Conservation (phyloP, 495 filamentous ascomycete species). For the Glonium stellatum region DNA sequence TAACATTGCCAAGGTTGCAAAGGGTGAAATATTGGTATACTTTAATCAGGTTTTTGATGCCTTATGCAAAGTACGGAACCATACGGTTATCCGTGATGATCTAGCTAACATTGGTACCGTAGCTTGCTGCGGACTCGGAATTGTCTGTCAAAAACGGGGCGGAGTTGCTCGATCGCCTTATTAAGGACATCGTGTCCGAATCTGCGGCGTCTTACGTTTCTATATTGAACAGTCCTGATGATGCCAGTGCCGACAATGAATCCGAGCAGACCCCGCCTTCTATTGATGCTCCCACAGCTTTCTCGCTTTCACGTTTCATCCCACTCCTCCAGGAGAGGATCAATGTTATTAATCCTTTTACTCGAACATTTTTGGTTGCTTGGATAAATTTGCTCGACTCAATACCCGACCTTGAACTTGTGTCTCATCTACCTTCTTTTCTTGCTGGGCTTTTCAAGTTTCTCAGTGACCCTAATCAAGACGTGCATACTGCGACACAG, state of each 20-base stretch:
- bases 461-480: conserved; percentile 80
- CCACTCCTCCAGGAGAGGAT: conserved; percentile 90
- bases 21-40: conserved; percentile 91
- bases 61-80: conserved; percentile 71
- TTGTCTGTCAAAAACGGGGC: conserved; percentile 98
- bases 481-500: conserved; percentile 90
- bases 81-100: not conserved
- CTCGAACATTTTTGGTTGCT: conserved; percentile 86
- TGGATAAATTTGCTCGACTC: conserved; percentile 96
- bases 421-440: conserved; percentile 86
- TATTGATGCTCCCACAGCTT: conserved; percentile 69
- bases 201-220: conserved; percentile 94
- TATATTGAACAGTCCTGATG: conserved; percentile 56
- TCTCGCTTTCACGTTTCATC: conserved; percentile 86
- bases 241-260: conserved; percentile 45
- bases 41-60: conserved; percentile 99
- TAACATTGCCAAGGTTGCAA: conserved; percentile 98
- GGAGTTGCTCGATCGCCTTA: conserved; percentile 87
- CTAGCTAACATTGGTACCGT: not conserved
- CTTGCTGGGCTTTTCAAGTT: conserved; percentile 86
- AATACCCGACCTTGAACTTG: conserved; percentile 93
- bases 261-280: not conserved
- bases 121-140: conserved; percentile 95
- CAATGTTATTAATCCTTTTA: conserved; percentile 87
- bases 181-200: conserved; percentile 97